phyloP scores from a whole-genome alignment of 225 moss, liverwort and hornwort genomes.

The Antitrichia curtipendula region DNA sequence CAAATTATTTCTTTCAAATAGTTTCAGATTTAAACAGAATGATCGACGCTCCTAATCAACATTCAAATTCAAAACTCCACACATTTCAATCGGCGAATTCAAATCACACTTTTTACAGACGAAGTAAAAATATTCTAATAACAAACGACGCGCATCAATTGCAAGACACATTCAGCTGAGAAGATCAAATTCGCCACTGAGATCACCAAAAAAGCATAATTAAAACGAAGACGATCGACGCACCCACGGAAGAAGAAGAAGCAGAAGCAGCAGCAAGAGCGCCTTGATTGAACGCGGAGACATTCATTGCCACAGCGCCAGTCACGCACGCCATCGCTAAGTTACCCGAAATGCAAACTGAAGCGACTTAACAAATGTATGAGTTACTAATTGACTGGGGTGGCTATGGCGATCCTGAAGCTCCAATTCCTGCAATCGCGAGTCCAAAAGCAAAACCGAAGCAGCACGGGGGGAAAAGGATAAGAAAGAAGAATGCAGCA shows the following conservation, averaged over 20 bases:
- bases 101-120: not conserved
- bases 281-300: not conserved
- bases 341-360: not conserved
- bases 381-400: not conserved
- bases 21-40: not conserved
- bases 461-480: not conserved
- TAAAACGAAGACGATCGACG: not conserved
- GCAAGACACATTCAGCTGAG: not conserved
- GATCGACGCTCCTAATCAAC: not conserved
- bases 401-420: not conserved
- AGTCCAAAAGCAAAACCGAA: not conserved
- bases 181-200: not conserved
- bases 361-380: not conserved
- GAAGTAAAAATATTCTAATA: not conserved
- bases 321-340: conserved; percentile 1
- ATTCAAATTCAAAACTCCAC: not conserved
- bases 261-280: not conserved
- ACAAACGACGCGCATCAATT: not conserved
- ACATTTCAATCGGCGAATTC: not conserved
- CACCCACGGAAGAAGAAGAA: not conserved
- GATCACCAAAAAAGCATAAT: not conserved
- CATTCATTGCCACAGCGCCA: not conserved
- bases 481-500: not conserved
- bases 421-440: not conserved
- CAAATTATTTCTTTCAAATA: not conserved